Percentiles rank a stretch among this genome's conserved stretches.
Evolutionary conservation across 2,329 filamentous ascomycete genomes (phyloP).

Genomic region (Penicillium sp.): DNA sequence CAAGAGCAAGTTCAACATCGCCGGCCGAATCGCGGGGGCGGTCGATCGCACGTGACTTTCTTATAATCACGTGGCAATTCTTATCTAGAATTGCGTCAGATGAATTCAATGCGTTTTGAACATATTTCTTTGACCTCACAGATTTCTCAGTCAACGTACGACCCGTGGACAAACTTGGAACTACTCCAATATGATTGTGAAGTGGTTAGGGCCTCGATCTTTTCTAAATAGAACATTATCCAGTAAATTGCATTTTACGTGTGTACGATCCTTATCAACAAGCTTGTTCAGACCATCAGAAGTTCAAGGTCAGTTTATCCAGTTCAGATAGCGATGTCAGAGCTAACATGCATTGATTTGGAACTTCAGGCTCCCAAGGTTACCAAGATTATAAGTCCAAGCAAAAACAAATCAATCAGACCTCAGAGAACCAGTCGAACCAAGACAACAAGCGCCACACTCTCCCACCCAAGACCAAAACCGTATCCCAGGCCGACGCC

Average conservation of each 20-base stretch:
- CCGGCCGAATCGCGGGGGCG: conserved; percentile 8
- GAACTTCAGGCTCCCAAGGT: neutral
- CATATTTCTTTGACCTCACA: neutral
- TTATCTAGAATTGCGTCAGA: conserved; percentile 1
- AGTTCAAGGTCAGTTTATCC: conserved; percentile 3
- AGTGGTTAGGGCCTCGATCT: neutral
- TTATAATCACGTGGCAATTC: neutral
- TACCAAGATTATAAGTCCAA: neutral
- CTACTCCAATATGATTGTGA: neutral
- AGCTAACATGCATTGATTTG: neutral
- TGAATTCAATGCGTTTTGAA: neutral
- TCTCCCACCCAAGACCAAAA: conserved; percentile 47
- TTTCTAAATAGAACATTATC: neutral
- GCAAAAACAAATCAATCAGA: neutral
- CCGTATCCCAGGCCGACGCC: conserved; percentile 61
- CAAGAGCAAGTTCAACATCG: conserved; percentile 15
- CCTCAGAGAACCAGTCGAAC: neutral
- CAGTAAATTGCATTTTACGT: neutral
- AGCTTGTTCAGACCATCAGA: neutral
- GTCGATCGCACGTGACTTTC: neutral
- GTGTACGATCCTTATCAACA: conserved; percentile 4
- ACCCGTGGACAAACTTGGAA: too few relatives aligned
- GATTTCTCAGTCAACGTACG: neutral
- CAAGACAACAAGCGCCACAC: conserved; percentile 6
- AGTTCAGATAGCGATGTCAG: neutral